Base-by-base conservation (phyloP, 1,284 basidiomycete genomes). In the Apiotrichum porosum region DNA sequence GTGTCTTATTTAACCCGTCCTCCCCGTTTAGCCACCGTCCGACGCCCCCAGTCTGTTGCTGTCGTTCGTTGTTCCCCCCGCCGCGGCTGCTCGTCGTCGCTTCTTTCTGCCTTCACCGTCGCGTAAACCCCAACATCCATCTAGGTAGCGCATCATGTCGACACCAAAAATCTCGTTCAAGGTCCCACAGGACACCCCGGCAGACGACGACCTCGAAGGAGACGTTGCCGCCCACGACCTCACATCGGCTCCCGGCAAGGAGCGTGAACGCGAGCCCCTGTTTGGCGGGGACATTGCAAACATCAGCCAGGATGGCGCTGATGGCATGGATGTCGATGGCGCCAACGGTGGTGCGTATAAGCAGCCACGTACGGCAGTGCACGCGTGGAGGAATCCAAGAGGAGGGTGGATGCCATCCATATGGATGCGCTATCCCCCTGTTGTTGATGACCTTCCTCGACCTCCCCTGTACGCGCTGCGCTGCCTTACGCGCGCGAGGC, bases 251-350 rank as follows among this genome's bases (percentile, higher is more conserved):
- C 71, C 72, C 0, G 73, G 73, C 19, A 75, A 75, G 47, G 72
- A 74, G 48, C 60, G 69, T 44, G 73, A 75, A 58, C 60, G 68
- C 49, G 71, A 72, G 45, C 70, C 72, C 8, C 43, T 74, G 22
- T 68, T 70, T 43, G 67, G 69, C 33, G 69, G 71, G 14, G 66
- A 72, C 26, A 59, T 73, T 14, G 60, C 60, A 1, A 75, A 74
- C 56, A 68, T 75, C 50, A 63, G 62, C 49, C 49, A 58, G 23
- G 32, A 40, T 30, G 28, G 28, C 17, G 50, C 61, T 34, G 57
- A 53, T 15, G 52, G 57, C n/a, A 52, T 57, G 57, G 56, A 42
- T n/a, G 52, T 62, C n/a, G 61, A 65, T 39, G 48, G 45, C 21
- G 36, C 42, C 21, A 56, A 56, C 38, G 57, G 62, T n/a, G 51